phyloP scores from a whole-genome alignment of 345 rosid species.

The Salix suchowensis region DNA sequence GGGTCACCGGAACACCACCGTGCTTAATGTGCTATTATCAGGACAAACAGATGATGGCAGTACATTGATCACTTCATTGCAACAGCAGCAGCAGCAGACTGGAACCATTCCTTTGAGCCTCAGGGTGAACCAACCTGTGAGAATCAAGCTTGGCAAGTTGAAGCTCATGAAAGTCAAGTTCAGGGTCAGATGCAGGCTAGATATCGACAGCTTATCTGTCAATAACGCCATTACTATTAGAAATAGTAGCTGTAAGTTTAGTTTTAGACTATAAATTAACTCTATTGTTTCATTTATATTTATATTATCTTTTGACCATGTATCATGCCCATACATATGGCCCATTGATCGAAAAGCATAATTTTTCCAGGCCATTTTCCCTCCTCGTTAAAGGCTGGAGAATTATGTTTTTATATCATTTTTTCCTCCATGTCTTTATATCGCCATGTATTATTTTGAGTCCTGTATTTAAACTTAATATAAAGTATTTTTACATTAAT shows the following conservation, averaged over 20 bases:
- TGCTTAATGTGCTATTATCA: conserved; percentile 45
- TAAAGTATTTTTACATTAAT: no score
- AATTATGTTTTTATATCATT: not conserved
- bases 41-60: conserved; percentile 55
- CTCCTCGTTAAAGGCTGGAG: not conserved
- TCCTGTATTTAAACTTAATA: no score
- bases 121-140: conserved; percentile 70
- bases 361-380: not conserved
- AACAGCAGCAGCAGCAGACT: conserved; percentile 36
- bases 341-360: not conserved
- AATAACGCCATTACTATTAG: conserved; percentile 42
- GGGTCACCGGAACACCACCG: conserved; percentile 79
- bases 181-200: conserved; percentile 49
- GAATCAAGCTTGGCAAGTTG: conserved; percentile 68
- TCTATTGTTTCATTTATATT: not conserved
- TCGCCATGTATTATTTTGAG: no score
- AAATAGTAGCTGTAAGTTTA: conserved; percentile 59
- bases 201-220: conserved; percentile 45
- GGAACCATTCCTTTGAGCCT: conserved; percentile 61
- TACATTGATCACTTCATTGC: conserved; percentile 31
- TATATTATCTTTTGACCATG: not conserved
- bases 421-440: no score
- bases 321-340: not conserved
- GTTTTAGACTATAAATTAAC: conserved; percentile 41
- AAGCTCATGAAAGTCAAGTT: conserved; percentile 63